phyloP scores from a whole-genome alignment of 345 rosid species.

The Ceriops tagal region DNA sequence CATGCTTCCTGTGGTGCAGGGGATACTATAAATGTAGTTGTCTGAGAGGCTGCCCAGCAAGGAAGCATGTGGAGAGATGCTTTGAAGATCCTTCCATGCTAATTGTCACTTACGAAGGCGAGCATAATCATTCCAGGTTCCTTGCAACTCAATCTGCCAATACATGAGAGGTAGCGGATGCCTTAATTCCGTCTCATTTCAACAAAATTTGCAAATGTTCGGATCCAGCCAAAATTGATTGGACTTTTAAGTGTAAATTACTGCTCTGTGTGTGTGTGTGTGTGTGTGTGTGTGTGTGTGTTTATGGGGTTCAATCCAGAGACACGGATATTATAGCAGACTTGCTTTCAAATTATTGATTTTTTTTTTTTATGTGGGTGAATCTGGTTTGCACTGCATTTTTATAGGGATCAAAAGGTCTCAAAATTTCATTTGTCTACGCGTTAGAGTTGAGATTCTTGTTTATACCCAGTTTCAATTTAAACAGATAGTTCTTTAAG shows the following conservation, averaged over 20 bases:
- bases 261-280: background rate
- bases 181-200: background rate
- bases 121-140: slow-evolving; percentile 66
- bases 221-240: background rate
- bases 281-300: background rate
- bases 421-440: slow-evolving; percentile 3
- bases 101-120: slow-evolving; percentile 74
- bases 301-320: slow-evolving; percentile 4
- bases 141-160: slow-evolving; percentile 51
- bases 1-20: slow-evolving; percentile 32
- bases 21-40: slow-evolving; percentile 86
- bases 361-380: too few species aligned
- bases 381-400: slow-evolving; percentile 9
- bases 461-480: background rate
- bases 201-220: background rate
- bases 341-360: background rate
- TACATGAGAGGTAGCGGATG: slow-evolving; percentile 29
- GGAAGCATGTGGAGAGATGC: slow-evolving; percentile 86
- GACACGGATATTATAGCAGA: slow-evolving; percentile 7
- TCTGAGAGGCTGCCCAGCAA: slow-evolving; percentile 78
- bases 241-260: slow-evolving; percentile 9
- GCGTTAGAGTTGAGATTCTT: background rate
- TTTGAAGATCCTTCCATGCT: slow-evolving; percentile 71
- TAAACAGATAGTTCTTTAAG: background rate
- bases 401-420: slow-evolving; percentile 1